Evolutionary conservation across 2,329 filamentous ascomycete species (phyloP), one percentile per base, ranked within the genome.

Genomic region (Diaporthe citrichinensis): DNA sequence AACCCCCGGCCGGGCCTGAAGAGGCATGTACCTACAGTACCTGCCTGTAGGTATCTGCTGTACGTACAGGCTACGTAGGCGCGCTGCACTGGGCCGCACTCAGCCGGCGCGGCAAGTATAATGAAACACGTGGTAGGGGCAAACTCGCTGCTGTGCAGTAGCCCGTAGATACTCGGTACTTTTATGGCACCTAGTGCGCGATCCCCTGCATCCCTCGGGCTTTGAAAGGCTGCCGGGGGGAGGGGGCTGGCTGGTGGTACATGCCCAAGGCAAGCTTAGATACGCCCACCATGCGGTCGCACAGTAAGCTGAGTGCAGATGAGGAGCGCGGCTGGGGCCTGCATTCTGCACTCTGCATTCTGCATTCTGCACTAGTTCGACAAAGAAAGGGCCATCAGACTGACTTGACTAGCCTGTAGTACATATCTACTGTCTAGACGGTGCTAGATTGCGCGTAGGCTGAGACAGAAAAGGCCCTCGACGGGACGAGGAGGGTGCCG

Each of bases 121-220:
- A 69, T 69, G 65, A 69, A 69, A 69, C 65, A 69, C 65, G 65
- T 69, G 65, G 65, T 69, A 69, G 49, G 65, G 65, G 65, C 65
- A 69, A 69, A 69, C 65, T 69, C 65, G 65, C 46, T 69, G 65
- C 65, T 69, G 65, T 69, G 65, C 65, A 69, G 65, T 39, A 69
- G 65, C 65, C 65, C 65, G 65, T 39, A 49, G 46, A 68, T 68
- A 68, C 46, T 68, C 46, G 65, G 65, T 69, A 55, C 65, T 69
- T 69, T 69, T 69, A 69, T 23, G 49, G 34, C 65, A 41, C 65
- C 49, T 55, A 55, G 65, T 31, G 65, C n/a, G 15, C 14, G n/a
- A 69, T 69, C 65, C 65, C 65, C 65, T 69, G 65, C 65, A 55
- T 39, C 49, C 65, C 65, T 69, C 65, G 65, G 65, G 65, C 65